Evolutionary conservation across 148 eudicot species (phyloP).

Genomic region (Fagopyrum homotropicum): DNA sequence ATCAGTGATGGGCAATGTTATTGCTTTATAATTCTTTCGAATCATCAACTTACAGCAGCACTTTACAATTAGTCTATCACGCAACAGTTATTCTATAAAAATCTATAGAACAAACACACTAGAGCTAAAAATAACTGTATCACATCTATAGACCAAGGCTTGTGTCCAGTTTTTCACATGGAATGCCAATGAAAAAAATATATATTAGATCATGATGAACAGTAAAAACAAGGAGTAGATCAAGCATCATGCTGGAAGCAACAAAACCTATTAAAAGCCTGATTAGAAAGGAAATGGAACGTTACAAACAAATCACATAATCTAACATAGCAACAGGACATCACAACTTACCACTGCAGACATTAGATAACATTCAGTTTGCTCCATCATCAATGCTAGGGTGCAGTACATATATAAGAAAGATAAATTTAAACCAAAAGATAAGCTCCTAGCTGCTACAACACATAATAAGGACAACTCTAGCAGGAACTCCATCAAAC

Average conservation of each 20-base stretch:
- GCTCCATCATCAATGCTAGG: too few relatives aligned
- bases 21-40: not conserved
- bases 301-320: not conserved
- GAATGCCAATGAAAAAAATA: not conserved
- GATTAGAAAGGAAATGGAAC: not conserved
- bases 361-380: constrained; percentile 23
- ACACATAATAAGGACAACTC: too few relatives aligned
- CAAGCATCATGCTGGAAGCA: constrained; percentile 4
- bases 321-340: not conserved
- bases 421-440: too few relatives aligned
- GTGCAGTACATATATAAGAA: too few relatives aligned
- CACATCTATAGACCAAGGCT: not conserved
- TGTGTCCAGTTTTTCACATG: too few relatives aligned
- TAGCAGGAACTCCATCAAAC: too few relatives aligned
- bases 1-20: not conserved
- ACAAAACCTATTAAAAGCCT: not conserved
- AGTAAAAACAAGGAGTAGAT: not conserved
- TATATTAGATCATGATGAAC: not conserved
- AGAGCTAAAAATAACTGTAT: not conserved
- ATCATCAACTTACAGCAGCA: not conserved
- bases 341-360: constrained; percentile 71
- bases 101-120: not conserved
- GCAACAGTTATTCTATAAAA: not conserved
- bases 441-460: too few relatives aligned
- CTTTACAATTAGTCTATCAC: not conserved